Base-by-base conservation (phyloP, 805 yeast genomes). In the Saturnispora serradocipensis region DNA sequence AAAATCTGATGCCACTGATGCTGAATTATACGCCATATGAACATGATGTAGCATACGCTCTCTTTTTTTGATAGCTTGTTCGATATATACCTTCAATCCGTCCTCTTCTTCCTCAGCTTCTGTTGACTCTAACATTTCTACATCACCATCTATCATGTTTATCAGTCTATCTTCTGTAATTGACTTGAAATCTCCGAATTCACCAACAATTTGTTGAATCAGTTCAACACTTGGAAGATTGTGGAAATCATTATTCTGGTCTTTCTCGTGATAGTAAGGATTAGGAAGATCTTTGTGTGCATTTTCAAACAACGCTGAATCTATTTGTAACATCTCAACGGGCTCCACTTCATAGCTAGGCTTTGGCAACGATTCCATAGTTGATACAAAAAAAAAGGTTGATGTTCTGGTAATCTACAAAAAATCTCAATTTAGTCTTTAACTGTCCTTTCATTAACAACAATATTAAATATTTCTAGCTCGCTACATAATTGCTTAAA, bases 1-100 rank as follows among this genome's bases (percentile, higher is more conserved):
- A 56, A 90, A 86, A 62, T 91, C 99, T 52, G 90, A 70, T 1
- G 96, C 83, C 38, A 93, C 67, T 0, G 97, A 89, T 0, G 95
- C 82, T 62, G 93, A 97, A 63, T 91, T 93, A 58, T 87, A 71
- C 2, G 98, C 96, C 0, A 80, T 66, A 50, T 78, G 75, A 30
- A 86, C 72, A 43, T 73, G 70, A 16, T 69, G 72, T 15, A 82
- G 58, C 42, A 84, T 72, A 53, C 80, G 79, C n/a, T 68, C 62
- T 60, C 81, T 81, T 16, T 77, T 72, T 43, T 70, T 71, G 46
- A 70, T 66, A 58, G 82, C 81, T 9, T 70, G 69, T 44, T 72
- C 32, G n/a, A 45, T 47, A 3, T 40, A 34, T 13, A 25, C 38
- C 3, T 43, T 50, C 9, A 56, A 28, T 62, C 59, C 45, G 54